phyloP scores from a whole-genome alignment of 2,329 filamentous ascomycete species.

The Diaporthe ilicicola region DNA sequence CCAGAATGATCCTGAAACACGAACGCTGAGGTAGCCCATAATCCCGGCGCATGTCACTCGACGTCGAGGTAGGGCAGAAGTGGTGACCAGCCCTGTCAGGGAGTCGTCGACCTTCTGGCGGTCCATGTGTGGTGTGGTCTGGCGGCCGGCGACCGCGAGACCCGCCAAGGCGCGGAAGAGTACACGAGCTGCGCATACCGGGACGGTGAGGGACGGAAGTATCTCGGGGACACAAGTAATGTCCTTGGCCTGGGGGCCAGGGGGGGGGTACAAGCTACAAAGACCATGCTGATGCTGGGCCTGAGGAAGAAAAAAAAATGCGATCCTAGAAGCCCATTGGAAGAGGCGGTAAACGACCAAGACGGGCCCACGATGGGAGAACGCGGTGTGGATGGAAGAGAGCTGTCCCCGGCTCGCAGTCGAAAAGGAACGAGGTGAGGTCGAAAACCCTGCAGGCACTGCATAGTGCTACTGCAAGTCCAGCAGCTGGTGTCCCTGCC shows the following conservation, averaged over 20 bases:
- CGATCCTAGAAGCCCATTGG: conserved; percentile 25
- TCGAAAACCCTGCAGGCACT: conserved; percentile 26
- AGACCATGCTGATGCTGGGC: conserved; percentile 26
- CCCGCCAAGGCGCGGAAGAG: conserved; percentile 13
- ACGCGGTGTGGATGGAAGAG: conserved; percentile 27
- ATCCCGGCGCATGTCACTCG: conserved; percentile 27
- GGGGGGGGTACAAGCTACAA: not conserved
- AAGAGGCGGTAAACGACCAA: conserved; percentile 25
- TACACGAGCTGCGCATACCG: conserved; percentile 23
- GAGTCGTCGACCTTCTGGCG: not conserved
- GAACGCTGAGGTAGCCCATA: conserved; percentile 29
- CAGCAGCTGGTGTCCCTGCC: conserved; percentile 2
- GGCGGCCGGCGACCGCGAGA: conserved; percentile 28
- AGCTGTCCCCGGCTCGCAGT: conserved; percentile 4
- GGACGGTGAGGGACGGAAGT: conserved; percentile 21
- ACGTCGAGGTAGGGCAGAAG: conserved; percentile 26
- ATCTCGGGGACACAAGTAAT: conserved; percentile 25
- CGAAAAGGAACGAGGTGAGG: conserved; percentile 11
- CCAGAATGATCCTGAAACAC: conserved; percentile 32
- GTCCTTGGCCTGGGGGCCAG: conserved; percentile 14
- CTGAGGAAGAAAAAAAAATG: conserved; percentile 22
- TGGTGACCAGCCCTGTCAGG: conserved; percentile 26
- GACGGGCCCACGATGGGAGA: conserved; percentile 27
- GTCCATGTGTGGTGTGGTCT: conserved; percentile 26
- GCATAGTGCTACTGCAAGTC: conserved; percentile 25